A percentile compares a stretch with the other conserved stretches of the same genome.
Evolutionary conservation across 371 early-diverging fungal genomes (phyloP).

Genomic region (Lichtheimia hyalospora): DNA sequence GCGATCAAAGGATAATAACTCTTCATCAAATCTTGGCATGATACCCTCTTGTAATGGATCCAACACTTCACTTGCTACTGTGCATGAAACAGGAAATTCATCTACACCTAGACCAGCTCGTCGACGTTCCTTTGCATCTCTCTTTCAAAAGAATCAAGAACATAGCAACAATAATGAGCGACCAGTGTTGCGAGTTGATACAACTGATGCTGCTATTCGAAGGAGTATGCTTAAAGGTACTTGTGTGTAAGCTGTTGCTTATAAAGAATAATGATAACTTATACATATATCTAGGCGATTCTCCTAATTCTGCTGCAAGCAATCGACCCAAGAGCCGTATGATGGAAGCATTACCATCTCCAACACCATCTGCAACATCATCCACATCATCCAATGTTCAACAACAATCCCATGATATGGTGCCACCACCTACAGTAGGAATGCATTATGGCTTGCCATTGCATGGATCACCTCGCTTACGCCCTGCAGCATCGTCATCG

Average conservation of each 20-base stretch:
- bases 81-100: conserved; percentile 14
- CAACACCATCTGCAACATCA: conserved; percentile 35
- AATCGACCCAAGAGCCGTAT: not conserved
- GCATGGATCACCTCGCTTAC: conserved; percentile 45
- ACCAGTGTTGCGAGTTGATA: conserved; percentile 34
- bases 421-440: conserved; percentile 22
- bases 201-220: conserved; percentile 13
- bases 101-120: conserved; percentile 25
- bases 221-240: conserved; percentile 37
- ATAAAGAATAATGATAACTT: not conserved
- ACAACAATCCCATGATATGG: conserved; percentile 14
- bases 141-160: conserved; percentile 35
- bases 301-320: not conserved
- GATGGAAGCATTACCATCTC: conserved; percentile 19
- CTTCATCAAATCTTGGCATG: conserved; percentile 3
- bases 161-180: conserved; percentile 8
- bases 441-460: conserved; percentile 43
- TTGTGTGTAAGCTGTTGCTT: not conserved
- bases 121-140: conserved; percentile 43
- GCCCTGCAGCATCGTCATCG: conserved; percentile 42
- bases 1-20: conserved; percentile 11
- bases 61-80: conserved; percentile 7
- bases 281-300: not conserved
- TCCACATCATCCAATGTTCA: conserved; percentile 20
- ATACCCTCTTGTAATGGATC: conserved; percentile 7